Conservation (phyloP, 345 rosid genomes). For the Eucalyptus guilfoylei region DNA sequence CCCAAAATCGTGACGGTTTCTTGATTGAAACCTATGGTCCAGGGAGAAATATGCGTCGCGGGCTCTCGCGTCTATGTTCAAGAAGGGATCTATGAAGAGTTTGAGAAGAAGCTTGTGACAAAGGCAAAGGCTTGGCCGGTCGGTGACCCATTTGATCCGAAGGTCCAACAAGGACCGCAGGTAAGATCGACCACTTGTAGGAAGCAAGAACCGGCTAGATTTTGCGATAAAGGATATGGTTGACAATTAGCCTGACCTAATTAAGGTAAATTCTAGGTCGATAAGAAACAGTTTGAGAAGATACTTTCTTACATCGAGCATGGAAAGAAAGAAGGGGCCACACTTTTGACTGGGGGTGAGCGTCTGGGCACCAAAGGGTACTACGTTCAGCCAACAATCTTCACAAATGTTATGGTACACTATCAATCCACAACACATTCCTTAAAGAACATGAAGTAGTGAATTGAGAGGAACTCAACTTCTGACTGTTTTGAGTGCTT, state of each 20-base stretch:
- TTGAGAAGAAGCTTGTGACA: conserved; percentile 33
- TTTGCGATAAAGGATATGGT: background rate
- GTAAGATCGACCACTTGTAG: conserved; percentile 5
- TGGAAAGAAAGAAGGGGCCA: conserved; percentile 65
- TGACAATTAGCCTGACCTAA: background rate
- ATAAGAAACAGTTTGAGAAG: conserved; percentile 38
- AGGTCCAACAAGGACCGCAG: conserved; percentile 57
- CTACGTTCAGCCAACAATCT: conserved; percentile 58
- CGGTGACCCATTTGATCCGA: conserved; percentile 65
- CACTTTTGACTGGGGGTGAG: conserved; percentile 48
- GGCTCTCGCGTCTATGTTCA: conserved; percentile 75
- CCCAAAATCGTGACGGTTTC: background rate
- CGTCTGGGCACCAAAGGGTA: conserved; percentile 38
- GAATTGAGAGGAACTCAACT: background rate
- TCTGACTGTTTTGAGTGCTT: background rate
- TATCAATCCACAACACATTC: background rate
- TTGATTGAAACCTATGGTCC: background rate
- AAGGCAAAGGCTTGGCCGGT: conserved; percentile 45
- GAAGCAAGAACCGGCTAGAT: background rate
- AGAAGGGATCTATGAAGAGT: conserved; percentile 56
- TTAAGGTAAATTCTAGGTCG: conserved; percentile 13
- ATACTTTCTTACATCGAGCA: conserved; percentile 56
- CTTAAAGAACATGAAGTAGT: background rate
- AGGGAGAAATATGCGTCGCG: conserved; percentile 78
- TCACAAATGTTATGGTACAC: conserved; percentile 50